Percentiles rank a stretch among this genome's conserved stretches.
phyloP scores from a whole-genome alignment of 768 basidiomycete genomes.

The Xanthoconium purpureum region DNA sequence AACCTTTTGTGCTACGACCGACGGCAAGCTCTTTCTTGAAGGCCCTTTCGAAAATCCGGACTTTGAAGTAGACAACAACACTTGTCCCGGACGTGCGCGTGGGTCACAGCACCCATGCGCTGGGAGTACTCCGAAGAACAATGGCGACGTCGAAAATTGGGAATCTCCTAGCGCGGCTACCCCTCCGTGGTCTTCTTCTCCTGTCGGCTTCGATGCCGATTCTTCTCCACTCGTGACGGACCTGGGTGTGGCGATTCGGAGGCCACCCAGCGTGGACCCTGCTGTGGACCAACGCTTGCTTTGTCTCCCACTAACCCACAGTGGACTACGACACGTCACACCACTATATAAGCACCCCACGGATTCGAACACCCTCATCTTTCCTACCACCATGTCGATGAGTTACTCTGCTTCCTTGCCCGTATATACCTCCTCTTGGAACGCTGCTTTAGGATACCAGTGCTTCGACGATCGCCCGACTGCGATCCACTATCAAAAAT shows the following conservation, averaged over 20 bases:
- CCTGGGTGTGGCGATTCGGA: background rate
- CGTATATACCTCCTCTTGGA: too few relatives aligned
- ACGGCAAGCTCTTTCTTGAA: background rate
- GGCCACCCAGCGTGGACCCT: background rate
- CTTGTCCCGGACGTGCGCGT: background rate
- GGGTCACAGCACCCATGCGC: background rate
- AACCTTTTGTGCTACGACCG: background rate
- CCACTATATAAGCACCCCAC: background rate
- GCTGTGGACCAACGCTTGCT: background rate
- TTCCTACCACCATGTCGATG: background rate
- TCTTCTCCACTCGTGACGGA: background rate
- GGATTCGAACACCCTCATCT: background rate
- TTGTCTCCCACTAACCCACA: background rate
- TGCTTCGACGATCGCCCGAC: background rate
- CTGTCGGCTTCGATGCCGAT: background rate
- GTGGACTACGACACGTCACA: background rate
- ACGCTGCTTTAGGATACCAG: too few relatives aligned
- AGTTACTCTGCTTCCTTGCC: background rate
- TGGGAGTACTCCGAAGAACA: slow-evolving; percentile 8
- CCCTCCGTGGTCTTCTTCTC: slow-evolving; percentile 26
- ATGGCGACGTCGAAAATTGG: background rate
- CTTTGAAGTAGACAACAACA: background rate
- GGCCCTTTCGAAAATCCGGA: background rate
- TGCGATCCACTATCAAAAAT: background rate
- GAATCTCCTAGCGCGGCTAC: background rate